These are phyloP conservation scores for Candida coleopterorum DNA, from an alignment of 805 yeast species.

Conservation along the genomic window DNA sequence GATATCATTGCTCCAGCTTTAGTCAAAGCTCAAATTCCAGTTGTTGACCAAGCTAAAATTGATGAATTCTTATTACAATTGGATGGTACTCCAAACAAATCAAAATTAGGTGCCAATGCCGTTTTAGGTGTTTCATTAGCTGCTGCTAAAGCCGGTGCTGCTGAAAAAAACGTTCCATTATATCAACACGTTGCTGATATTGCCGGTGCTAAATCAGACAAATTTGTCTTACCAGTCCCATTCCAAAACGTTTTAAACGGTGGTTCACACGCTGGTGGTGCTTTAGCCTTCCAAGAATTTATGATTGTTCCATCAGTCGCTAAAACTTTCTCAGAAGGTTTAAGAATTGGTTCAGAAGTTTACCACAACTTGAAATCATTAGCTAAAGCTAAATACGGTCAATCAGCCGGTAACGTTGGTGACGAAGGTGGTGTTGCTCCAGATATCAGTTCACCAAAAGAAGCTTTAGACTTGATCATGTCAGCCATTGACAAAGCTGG, in stretches of 20 bases:
- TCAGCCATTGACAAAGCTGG: constrained; percentile 91
- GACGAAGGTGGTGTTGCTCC: constrained; percentile 99
- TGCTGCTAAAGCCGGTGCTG: constrained; percentile 97
- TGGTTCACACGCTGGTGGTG: constrained; percentile 99
- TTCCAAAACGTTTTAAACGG: constrained; percentile 99
- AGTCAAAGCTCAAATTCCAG: constrained; percentile 72
- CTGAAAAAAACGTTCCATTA: constrained; percentile 88
- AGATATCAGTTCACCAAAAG: constrained; percentile 89
- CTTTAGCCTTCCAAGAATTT: constrained; percentile 98
- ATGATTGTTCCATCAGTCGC: constrained; percentile 98
- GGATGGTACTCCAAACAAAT: constrained; percentile 97
- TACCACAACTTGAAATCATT: constrained; percentile 93
- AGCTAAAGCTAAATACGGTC: constrained; percentile 94
- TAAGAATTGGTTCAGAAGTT: constrained; percentile 96
- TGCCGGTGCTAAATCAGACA: constrained; percentile 65
- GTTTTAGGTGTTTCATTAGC: constrained; percentile 97
- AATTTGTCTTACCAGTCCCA: constrained; percentile 97
- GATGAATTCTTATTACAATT: constrained; percentile 82
- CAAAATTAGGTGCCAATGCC: constrained; percentile 98
- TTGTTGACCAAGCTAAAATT: constrained; percentile 78
- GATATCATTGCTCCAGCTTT: constrained; percentile 92
- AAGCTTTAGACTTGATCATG: constrained; percentile 92
- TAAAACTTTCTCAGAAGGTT: constrained; percentile 85
- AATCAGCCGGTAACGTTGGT: constrained; percentile 99
- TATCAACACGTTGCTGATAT: constrained; percentile 86